Evolutionary conservation across 73 alveolate genomes (phyloP).

Genomic region (Paramecium caudatum): DNA sequence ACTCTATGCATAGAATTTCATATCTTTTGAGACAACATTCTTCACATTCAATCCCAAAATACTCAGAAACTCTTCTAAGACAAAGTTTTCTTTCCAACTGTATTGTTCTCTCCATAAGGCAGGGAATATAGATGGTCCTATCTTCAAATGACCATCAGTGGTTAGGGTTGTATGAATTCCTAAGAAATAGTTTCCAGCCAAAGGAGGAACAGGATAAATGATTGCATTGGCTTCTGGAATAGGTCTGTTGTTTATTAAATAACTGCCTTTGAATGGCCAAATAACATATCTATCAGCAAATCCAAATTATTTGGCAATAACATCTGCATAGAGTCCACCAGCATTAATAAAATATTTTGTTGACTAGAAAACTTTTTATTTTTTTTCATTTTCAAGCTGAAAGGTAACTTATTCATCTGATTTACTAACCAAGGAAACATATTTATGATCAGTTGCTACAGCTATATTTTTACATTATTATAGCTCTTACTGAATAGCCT

Average conservation of each 20-base stretch:
- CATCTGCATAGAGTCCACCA: slow-evolving; percentile 86
- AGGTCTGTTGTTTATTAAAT: slow-evolving; percentile 77
- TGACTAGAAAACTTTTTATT: not conserved
- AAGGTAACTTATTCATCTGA: not conserved
- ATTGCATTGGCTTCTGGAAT: slow-evolving; percentile 82
- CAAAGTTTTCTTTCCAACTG: slow-evolving; percentile 75
- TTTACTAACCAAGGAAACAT: not conserved
- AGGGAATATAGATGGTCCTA: slow-evolving; percentile 92
- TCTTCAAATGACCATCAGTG: slow-evolving; percentile 81
- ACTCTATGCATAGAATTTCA: slow-evolving; percentile 70
- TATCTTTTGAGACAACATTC: slow-evolving; percentile 62
- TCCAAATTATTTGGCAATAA: slow-evolving; percentile 84
- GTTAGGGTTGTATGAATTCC: slow-evolving; percentile 92
- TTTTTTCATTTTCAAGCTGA: not conserved
- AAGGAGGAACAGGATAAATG: slow-evolving; percentile 91
- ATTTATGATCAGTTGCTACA: slow-evolving; percentile 46
- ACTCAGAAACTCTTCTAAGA: slow-evolving; percentile 61
- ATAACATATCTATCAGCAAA: slow-evolving; percentile 81
- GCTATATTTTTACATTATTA: not conserved
- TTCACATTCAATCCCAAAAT: slow-evolving; percentile 65
- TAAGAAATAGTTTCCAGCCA: slow-evolving; percentile 79
- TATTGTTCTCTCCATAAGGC: slow-evolving; percentile 89
- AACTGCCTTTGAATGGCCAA: slow-evolving; percentile 89
- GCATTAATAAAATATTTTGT: slow-evolving; percentile 82
- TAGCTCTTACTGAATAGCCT: slow-evolving; percentile 13